Base-by-base conservation (phyloP, 306 rosid species). In the Prunus davidiana region DNA sequence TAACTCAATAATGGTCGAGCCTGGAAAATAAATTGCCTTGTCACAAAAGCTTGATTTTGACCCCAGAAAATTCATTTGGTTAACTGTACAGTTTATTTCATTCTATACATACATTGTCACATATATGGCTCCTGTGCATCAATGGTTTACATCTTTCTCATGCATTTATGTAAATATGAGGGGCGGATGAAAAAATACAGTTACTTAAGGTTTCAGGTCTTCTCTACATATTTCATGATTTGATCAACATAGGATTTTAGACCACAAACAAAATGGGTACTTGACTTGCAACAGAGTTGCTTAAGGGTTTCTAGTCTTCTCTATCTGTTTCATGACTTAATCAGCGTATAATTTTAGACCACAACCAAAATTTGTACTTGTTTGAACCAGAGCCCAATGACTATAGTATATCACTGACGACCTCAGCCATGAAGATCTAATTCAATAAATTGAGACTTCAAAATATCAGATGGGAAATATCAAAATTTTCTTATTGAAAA, bases 1-100 rank as follows among this genome's bases (percentile, higher is more conserved):
- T 79, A 81, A 76, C 87, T 82, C 79, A 95, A 85, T 69, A 90
- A 75, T 16, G 96, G 96, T 61, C 98, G 96, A 67, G 96, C 98
- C 97, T 94, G 88, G 86, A 82, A 83, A 56, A 78, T 62, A 43
- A 47, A 70, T 72, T 28, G 56, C 58, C 65, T 82, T 55, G 72
- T 82, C 77, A 84, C 64, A 18, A 85, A 82, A 76, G 78, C 55
- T 49, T 20, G 43, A 63, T 18, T 69, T 69, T 46, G 43, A 66
- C 18, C 72, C 65, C 45, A 32, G 54, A 78, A 57, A 19, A 49
- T 22, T 50, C 71, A 49, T 58, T 11, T 16, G 22, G 72, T 56
- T 12, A 54, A 69, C 73, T 60, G 19, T 30, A 82, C 34, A 57
- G 25, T 27, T 78, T 24, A 19, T 38, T 32, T 62, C 56, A 32